Conservation (phyloP, 2,329 filamentous ascomycete species). For the Xylaria sp. region DNA sequence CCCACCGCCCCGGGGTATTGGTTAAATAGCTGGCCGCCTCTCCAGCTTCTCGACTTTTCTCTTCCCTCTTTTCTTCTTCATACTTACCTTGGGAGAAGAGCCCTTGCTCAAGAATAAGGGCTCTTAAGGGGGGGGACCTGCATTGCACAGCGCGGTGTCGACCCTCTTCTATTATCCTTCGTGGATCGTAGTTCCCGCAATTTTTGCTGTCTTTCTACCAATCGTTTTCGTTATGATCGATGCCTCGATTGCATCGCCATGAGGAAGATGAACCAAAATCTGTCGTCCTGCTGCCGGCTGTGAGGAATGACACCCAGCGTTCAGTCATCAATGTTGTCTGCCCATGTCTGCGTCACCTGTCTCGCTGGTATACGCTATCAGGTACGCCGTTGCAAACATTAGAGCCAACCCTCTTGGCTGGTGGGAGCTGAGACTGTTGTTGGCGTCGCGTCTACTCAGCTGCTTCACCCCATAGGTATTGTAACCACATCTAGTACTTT, state of each 20-base stretch:
- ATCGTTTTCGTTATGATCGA: conserved; percentile 1
- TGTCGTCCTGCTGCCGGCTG: no score
- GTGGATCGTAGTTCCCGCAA: conserved; percentile 34
- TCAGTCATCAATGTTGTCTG: no score
- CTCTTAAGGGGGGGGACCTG: conserved; percentile 45
- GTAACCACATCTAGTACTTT: no score
- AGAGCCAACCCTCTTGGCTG: no score
- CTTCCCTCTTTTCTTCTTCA: not conserved
- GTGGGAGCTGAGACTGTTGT: no score
- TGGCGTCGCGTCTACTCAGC: no score
- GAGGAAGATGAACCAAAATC: not conserved
- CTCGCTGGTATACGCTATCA: no score
- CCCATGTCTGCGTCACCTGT: no score
- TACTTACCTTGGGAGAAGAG: not conserved
- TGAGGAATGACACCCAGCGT: no score
- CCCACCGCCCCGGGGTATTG: not conserved
- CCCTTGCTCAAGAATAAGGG: conserved; percentile 31
- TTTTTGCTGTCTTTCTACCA: conserved; percentile 42
- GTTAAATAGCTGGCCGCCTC: not conserved
- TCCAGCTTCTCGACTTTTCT: not conserved
- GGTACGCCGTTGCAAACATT: no score
- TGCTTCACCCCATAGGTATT: no score
- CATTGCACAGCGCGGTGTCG: conserved; percentile 60
- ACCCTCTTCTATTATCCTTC: conserved; percentile 37
- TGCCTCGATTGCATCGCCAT: not conserved